Conservation (phyloP, 306 rosid genomes). For the Lotus japonicus region DNA sequence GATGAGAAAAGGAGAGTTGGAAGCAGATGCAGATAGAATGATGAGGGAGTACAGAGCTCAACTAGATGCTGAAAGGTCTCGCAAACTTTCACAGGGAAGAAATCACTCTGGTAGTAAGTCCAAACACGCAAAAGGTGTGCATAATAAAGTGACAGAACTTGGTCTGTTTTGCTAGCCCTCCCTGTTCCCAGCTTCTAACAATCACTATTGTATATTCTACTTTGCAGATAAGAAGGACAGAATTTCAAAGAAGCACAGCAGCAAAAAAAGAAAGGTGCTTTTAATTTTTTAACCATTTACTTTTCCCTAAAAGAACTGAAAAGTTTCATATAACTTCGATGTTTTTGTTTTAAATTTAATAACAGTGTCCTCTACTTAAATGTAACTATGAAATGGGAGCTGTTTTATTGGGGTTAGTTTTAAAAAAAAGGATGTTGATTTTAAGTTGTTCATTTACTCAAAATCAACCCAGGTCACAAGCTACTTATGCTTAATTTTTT, state of each 20-base stretch:
- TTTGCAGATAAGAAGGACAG: constrained; percentile 71
- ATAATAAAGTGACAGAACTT: background rate
- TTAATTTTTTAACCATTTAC: constrained; percentile 18
- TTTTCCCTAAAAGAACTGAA: constrained; percentile 11
- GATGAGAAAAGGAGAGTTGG: constrained; percentile 82
- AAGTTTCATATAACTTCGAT: background rate
- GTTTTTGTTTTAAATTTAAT: background rate
- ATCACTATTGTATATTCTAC: constrained; percentile 6
- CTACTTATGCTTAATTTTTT: background rate
- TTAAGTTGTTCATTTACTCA: too few relatives aligned
- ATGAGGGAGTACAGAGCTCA: constrained; percentile 99
- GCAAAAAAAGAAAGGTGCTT: constrained; percentile 83
- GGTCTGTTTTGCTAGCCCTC: background rate
- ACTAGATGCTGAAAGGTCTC: constrained; percentile 91
- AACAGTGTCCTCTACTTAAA: background rate
- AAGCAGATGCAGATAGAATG: constrained; percentile 87
- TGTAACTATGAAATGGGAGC: background rate
- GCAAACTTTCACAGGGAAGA: constrained; percentile 85
- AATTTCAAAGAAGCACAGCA: constrained; percentile 81
- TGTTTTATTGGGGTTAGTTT: too few relatives aligned
- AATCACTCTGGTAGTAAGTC: constrained; percentile 71
- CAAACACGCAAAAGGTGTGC: constrained; percentile 63
- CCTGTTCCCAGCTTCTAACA: constrained; percentile 14
- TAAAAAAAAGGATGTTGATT: too few relatives aligned
- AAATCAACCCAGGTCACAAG: background rate